Evolutionary conservation across 805 yeast species (phyloP), one percentile per base, ranked within the genome.

Genomic region (Geotrichum ghanense): DNA sequence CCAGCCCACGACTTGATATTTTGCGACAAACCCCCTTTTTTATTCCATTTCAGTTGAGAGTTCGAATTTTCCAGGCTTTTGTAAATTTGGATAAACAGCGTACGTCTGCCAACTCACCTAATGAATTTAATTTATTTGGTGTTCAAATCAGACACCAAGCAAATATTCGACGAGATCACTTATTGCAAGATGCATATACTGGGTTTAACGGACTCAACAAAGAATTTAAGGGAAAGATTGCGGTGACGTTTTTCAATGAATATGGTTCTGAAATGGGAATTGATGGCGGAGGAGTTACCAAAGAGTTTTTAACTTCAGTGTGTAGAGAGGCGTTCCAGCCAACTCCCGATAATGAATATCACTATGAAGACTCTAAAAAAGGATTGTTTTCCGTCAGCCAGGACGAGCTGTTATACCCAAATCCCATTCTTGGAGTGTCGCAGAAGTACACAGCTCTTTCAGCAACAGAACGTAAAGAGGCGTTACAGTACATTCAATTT

Each of bases 281-380:
- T 40, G 98, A 90, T 62, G 98, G 98, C 5, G 98, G 97, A 10
- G 98, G 98, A 1, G 69, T 90, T 21, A 89, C 97, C 0, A 89
- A 90, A 60, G 98, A 90, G 57, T 79, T 92, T 51, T 65, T 90
- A 47, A 87, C 90, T 2, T 70, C 81, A 44, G 79, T 87, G 0
- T 76, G 81, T 2, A 68, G 66, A 3, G 85, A 83, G 51, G 89
- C 84, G 0, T 85, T 90, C 55, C 65, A 69, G 24, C 65, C 70
- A 3, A 56, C 55, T 26, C 51, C 56, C 17, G 37, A 31, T 31
- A 12, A 31, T 31, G 37, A 31, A 19, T 31, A 31, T n/a, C 19
- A 31, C 37, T 31, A 10, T n/a, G 12, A n/a, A 12, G 37, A 19
- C 17, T 52, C 53, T 26, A 50, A 52, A 1, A 57, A 51, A 5